Conservation (phyloP, 805 yeast genomes). For the Ogataea methanolica region DNA sequence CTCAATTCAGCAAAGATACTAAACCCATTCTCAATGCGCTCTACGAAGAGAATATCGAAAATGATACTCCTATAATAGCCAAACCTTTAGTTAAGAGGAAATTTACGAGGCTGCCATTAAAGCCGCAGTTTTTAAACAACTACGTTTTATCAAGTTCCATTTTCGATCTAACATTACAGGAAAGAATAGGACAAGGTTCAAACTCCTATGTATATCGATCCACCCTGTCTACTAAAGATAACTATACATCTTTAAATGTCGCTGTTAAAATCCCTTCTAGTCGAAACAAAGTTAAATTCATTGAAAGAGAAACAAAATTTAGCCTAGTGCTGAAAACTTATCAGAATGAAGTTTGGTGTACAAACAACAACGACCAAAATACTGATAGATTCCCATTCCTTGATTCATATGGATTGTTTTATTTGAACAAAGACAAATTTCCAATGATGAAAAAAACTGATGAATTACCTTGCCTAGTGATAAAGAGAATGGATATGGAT, state of each 20-base stretch:
- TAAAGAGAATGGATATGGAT: conserved; percentile 25
- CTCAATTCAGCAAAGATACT: neutral
- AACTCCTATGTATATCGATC: conserved; percentile 27
- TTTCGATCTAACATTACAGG: conserved; percentile 16
- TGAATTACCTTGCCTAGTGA: conserved; percentile 25
- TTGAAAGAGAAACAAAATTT: conserved; percentile 25
- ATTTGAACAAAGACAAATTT: conserved; percentile 20
- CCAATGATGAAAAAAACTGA: conserved; percentile 21
- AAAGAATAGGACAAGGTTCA: conserved; percentile 26
- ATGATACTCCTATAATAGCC: too few species aligned
- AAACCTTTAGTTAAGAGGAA: too few species aligned
- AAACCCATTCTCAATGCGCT: neutral
- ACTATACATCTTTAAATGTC: conserved; percentile 7
- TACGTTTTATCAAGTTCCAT: conserved; percentile 17
- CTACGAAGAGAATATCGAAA: conserved; percentile 5
- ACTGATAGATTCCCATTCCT: conserved; percentile 21
- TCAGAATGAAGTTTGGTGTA: conserved; percentile 13
- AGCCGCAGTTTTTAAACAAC: conserved; percentile 10
- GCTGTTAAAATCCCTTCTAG: conserved; percentile 29
- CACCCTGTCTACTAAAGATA: conserved; percentile 10
- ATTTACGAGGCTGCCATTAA: conserved; percentile 4
- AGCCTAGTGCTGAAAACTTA: conserved; percentile 17
- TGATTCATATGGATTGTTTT: conserved; percentile 26
- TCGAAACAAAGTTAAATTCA: conserved; percentile 18
- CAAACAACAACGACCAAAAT: neutral